Percentiles rank a stretch among this genome's conserved stretches.
These are phyloP conservation scores for Candolleomyces eurysporus DNA, from an alignment of 768 basidiomycete genomes.

Conservation along the genomic window DNA sequence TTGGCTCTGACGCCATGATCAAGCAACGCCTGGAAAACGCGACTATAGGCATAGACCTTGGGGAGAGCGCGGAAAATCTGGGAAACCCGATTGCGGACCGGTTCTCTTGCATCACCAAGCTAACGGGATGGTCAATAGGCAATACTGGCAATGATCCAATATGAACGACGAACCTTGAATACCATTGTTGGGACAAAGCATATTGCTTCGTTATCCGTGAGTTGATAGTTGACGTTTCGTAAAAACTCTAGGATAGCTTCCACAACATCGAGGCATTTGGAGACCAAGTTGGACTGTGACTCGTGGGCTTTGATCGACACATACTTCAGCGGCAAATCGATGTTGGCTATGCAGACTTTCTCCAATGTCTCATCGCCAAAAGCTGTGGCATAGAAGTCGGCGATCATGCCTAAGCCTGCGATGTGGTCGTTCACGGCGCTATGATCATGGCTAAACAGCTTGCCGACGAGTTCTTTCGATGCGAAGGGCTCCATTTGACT, in stretches of 20 bases:
- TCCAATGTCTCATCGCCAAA: slow-evolving; percentile 57
- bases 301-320: slow-evolving; percentile 87
- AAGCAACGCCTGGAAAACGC: slow-evolving; percentile 83
- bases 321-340: slow-evolving; percentile 92
- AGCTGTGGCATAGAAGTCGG: slow-evolving; percentile 69
- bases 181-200: slow-evolving; percentile 89
- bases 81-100: slow-evolving; percentile 74
- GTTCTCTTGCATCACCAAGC: slow-evolving; percentile 93
- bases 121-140: slow-evolving; percentile 27
- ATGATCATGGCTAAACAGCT: slow-evolving; percentile 94
- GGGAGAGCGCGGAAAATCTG: slow-evolving; percentile 83
- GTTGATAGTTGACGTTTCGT: slow-evolving; percentile 66
- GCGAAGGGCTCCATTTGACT: slow-evolving; percentile 88
- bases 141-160: not conserved
- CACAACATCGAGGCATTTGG: slow-evolving; percentile 86
- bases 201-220: slow-evolving; percentile 82
- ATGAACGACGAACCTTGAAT: slow-evolving; percentile 62
- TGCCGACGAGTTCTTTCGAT: slow-evolving; percentile 70
- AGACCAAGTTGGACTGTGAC: slow-evolving; percentile 84
- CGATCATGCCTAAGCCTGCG: slow-evolving; percentile 67
- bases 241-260: slow-evolving; percentile 78
- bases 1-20: slow-evolving; percentile 89
- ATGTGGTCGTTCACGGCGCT: slow-evolving; percentile 92
- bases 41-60: slow-evolving; percentile 90
- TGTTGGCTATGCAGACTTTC: slow-evolving; percentile 75